Percentiles rank a stretch among this genome's conserved stretches.
Conservation (phyloP, 805 yeast genomes). For the Kuraishia cidri region DNA sequence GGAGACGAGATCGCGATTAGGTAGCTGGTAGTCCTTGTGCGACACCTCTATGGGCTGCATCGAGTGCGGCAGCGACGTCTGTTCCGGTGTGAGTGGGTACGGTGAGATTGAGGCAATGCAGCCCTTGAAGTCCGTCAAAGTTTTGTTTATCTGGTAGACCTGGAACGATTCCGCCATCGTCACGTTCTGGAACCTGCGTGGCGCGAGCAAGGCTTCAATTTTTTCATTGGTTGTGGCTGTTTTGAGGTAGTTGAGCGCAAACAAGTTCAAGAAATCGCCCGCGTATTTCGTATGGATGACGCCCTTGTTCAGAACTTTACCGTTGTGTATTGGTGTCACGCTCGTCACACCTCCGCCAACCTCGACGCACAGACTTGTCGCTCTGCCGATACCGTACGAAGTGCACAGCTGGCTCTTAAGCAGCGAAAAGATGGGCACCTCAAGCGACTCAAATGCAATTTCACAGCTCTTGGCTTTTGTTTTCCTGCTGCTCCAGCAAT, state of each 20-base stretch:
- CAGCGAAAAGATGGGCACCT: slow-evolving; percentile 71
- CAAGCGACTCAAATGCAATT: slow-evolving; percentile 63
- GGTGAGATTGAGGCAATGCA: slow-evolving; percentile 15
- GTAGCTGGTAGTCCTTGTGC: slow-evolving; percentile 46
- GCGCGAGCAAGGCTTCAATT: slow-evolving; percentile 17
- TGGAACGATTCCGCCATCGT: slow-evolving; percentile 25
- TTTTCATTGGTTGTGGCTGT: slow-evolving; percentile 21
- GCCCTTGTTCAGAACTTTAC: slow-evolving; percentile 59
- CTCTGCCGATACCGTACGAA: slow-evolving; percentile 68
- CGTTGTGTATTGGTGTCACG: slow-evolving; percentile 74
- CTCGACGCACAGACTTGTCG: slow-evolving; percentile 75
- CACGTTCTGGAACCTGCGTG: slow-evolving; percentile 17
- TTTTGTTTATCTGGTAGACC: slow-evolving; percentile 27
- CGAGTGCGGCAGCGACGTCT: slow-evolving; percentile 10
- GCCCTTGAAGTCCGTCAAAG: slow-evolving; percentile 40
- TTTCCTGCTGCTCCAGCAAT: slow-evolving; percentile 60
- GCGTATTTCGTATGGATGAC: slow-evolving; percentile 64
- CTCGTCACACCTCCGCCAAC: slow-evolving; percentile 63
- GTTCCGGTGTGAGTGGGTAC: slow-evolving; percentile 17
- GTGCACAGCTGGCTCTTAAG: slow-evolving; percentile 73
- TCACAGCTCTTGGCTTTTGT: slow-evolving; percentile 52
- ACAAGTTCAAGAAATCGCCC: slow-evolving; percentile 75
- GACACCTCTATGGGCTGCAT: slow-evolving; percentile 25
- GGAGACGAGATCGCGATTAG: slow-evolving; percentile 36
- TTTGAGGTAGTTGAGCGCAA: slow-evolving; percentile 40